Percentiles rank a stretch among this genome's conserved stretches.
These are phyloP conservation scores for Pyrenopolyporus hunteri DNA, from an alignment of 495 filamentous ascomycete genomes.

Conservation along the genomic window DNA sequence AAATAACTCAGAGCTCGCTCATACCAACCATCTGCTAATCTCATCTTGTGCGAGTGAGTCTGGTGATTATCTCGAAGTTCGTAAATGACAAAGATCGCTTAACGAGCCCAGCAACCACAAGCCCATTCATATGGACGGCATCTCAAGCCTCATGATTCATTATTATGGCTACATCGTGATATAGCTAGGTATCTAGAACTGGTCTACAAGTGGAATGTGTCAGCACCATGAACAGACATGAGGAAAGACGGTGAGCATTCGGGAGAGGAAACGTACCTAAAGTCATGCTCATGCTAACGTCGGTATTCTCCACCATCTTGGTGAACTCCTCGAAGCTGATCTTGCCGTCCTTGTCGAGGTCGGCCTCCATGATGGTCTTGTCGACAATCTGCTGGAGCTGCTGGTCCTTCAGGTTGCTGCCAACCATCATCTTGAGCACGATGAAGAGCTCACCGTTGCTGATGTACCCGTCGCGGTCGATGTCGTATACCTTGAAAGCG, in stretches of 20 bases:
- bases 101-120: too few relatives aligned
- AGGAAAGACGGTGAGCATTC: background rate
- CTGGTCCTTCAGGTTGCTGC: conserved; percentile 98
- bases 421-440: conserved; percentile 99
- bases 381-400: conserved; percentile 98
- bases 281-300: conserved; percentile 98
- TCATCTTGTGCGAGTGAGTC: background rate
- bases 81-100: background rate
- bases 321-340: conserved; percentile 99
- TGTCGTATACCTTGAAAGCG: conserved; percentile 99
- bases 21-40: background rate
- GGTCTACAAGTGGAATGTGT: conserved; percentile 15
- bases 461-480: conserved; percentile 98
- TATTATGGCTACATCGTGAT: conserved; percentile 23
- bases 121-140: background rate
- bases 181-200: conserved; percentile 35
- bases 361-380: conserved; percentile 99
- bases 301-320: conserved; percentile 98
- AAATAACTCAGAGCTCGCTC: background rate
- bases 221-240: background rate
- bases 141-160: conserved; percentile 32
- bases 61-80: background rate
- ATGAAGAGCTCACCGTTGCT: conserved; percentile 99
- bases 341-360: conserved; percentile 93
- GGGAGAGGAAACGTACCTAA: conserved; percentile 67